phyloP scores from a whole-genome alignment of 768 basidiomycete species.

The Termitomyces sp. region DNA sequence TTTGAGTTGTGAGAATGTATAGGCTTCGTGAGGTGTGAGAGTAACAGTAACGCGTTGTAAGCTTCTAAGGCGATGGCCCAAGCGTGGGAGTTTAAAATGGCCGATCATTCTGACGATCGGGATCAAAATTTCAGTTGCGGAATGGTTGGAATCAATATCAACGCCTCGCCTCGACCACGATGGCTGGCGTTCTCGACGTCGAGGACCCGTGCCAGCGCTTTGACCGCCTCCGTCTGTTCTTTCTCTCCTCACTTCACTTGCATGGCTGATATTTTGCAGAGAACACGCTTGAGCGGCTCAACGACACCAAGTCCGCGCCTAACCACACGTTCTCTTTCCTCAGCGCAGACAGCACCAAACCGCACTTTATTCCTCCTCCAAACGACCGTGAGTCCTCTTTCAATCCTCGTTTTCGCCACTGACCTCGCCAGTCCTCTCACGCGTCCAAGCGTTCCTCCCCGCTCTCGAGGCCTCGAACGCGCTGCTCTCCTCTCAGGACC shows the following conservation, averaged over 20 bases:
- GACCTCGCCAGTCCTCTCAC: slow-evolving; percentile 51
- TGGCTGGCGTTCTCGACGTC: slow-evolving; percentile 4
- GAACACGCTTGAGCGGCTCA: slow-evolving; percentile 3
- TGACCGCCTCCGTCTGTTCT: slow-evolving; percentile 1
- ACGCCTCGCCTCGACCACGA: neutral
- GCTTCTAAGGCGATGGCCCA: neutral
- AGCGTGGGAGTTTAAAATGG: neutral
- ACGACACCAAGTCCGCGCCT: neutral
- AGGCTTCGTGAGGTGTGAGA: no score
- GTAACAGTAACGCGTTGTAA: no score
- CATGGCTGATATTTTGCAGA: neutral
- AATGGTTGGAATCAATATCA: neutral
- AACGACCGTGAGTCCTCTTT: slow-evolving; percentile 41
- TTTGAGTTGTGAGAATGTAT: no score
- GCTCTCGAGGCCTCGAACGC: slow-evolving; percentile 67
- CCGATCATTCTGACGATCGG: neutral
- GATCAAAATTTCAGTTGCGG: neutral
- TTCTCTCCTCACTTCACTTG: neutral
- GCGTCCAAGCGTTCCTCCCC: slow-evolving; percentile 69
- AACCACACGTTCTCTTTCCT: neutral
- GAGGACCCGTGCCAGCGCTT: slow-evolving; percentile 8
- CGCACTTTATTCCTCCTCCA: slow-evolving; percentile 38
- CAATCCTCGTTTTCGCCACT: slow-evolving; percentile 1
- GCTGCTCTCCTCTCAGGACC: slow-evolving; percentile 46
- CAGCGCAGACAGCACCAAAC: neutral